Conservation (phyloP, 805 yeast genomes). For the Candida maris region DNA sequence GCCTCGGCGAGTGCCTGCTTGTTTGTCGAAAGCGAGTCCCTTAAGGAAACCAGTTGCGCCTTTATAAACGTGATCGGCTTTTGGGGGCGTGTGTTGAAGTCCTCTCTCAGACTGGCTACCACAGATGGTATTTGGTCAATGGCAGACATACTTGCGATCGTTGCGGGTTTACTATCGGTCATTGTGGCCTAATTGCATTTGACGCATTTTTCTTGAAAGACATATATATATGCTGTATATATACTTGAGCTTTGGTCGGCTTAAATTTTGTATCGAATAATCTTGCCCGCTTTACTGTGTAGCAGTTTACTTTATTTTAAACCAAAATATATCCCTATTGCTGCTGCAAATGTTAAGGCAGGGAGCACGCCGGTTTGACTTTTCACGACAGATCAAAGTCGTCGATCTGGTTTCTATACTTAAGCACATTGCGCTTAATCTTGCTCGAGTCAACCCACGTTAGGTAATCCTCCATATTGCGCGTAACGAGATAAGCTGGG, state of each 20-base stretch:
- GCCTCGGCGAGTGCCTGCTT: constrained; percentile 54
- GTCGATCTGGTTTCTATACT: constrained; percentile 73
- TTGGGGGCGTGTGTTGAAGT: constrained; percentile 45
- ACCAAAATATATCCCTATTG: too few species aligned
- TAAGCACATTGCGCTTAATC: constrained; percentile 84
- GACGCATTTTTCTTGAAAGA: too few species aligned
- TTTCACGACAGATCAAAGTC: constrained; percentile 48
- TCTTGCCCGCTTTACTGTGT: too few species aligned
- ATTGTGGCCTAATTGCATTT: too few species aligned
- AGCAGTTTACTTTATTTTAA: too few species aligned
- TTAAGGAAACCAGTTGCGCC: constrained; percentile 62
- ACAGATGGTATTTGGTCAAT: constrained; percentile 44
- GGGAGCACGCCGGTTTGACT: not conserved
- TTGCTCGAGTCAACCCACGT: constrained; percentile 98
- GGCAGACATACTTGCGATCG: too few species aligned
- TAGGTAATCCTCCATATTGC: constrained; percentile 92
- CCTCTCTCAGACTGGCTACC: constrained; percentile 38
- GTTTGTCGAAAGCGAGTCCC: constrained; percentile 59
- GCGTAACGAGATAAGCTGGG: constrained; percentile 89
- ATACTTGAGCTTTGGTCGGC: too few species aligned
- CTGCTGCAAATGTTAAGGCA: too few species aligned
- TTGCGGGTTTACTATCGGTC: too few species aligned
- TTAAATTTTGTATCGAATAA: too few species aligned
- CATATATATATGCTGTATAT: too few species aligned
- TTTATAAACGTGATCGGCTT: constrained; percentile 53